Percentiles rank a stretch among this genome's conserved stretches.
These are phyloP conservation scores for Aspergillus flavus DNA, from an alignment of 2,329 filamentous ascomycete species.

Conservation along the genomic window DNA sequence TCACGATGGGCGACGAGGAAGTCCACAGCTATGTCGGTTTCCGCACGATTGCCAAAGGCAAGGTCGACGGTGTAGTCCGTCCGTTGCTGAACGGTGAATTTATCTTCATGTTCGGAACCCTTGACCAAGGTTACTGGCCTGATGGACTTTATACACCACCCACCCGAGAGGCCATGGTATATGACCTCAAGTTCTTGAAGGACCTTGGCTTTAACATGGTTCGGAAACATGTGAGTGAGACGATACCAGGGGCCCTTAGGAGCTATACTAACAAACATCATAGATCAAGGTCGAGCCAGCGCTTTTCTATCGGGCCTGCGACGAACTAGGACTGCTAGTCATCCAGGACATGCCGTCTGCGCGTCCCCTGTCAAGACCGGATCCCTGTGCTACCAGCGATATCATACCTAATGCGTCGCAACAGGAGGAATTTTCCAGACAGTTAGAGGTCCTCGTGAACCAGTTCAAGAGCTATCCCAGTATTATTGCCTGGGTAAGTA, in stretches of 20 bases:
- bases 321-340: constrained; percentile 66
- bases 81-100: constrained; percentile 71
- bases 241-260: not conserved
- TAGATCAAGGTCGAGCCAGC: constrained; percentile 69
- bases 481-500: constrained; percentile 64
- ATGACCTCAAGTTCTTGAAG: constrained; percentile 66
- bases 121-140: constrained; percentile 74
- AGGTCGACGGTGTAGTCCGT: constrained; percentile 60
- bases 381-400: constrained; percentile 18
- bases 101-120: constrained; percentile 66
- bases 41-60: constrained; percentile 61
- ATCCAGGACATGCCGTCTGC: constrained; percentile 74
- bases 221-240: constrained; percentile 64
- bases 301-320: constrained; percentile 69
- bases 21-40: constrained; percentile 70
- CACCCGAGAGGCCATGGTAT: constrained; percentile 67
- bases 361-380: constrained; percentile 39
- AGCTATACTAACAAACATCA: not conserved
- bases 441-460: constrained; percentile 63
- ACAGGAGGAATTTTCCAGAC: constrained; percentile 66
- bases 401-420: constrained; percentile 48
- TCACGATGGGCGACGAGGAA: constrained; percentile 56
- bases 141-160: constrained; percentile 69
- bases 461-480: constrained; percentile 67
- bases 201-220: constrained; percentile 69